Percentiles rank a stretch among this genome's conserved stretches.
phyloP scores from a whole-genome alignment of 768 basidiomycete species.

The Lyophyllum shimeji region DNA sequence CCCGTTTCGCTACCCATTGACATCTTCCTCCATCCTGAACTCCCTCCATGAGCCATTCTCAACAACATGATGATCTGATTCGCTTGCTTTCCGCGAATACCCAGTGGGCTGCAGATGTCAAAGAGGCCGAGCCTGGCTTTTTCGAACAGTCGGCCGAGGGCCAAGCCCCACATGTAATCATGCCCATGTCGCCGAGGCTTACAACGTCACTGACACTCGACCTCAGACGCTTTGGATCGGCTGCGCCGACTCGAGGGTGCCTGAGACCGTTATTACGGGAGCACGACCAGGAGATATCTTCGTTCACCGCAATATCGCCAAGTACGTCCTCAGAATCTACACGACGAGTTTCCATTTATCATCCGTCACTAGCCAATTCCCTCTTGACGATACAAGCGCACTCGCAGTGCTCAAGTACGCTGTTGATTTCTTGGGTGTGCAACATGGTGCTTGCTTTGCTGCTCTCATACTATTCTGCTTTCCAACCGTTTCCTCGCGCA shows the following conservation, averaged over 20 bases:
- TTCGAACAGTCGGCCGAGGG: conserved; percentile 60
- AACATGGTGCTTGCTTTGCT: conserved; percentile 64
- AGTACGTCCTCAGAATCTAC: conserved; percentile 45
- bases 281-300: conserved; percentile 80
- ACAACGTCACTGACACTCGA: conserved; percentile 2
- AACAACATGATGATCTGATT: conserved; percentile 22
- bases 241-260: conserved; percentile 84
- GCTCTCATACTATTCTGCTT: conserved; percentile 17
- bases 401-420: conserved; percentile 76
- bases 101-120: conserved; percentile 68
- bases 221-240: conserved; percentile 74
- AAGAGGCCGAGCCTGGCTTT: conserved; percentile 56
- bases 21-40: not conserved
- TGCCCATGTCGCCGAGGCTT: conserved; percentile 6
- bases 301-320: conserved; percentile 85
- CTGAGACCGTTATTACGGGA: conserved; percentile 71
- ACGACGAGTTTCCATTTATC: not conserved
- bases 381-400: conserved; percentile 66
- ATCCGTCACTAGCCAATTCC: conserved; percentile 58
- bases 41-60: conserved; percentile 9
- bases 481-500: conserved; percentile 27
- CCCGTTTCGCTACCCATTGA: not conserved
- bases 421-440: conserved; percentile 63
- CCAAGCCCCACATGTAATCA: conserved; percentile 63
- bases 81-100: conserved; percentile 50